Conservation (phyloP, 768 basidiomycete genomes). For the Arthromyces matolae region DNA sequence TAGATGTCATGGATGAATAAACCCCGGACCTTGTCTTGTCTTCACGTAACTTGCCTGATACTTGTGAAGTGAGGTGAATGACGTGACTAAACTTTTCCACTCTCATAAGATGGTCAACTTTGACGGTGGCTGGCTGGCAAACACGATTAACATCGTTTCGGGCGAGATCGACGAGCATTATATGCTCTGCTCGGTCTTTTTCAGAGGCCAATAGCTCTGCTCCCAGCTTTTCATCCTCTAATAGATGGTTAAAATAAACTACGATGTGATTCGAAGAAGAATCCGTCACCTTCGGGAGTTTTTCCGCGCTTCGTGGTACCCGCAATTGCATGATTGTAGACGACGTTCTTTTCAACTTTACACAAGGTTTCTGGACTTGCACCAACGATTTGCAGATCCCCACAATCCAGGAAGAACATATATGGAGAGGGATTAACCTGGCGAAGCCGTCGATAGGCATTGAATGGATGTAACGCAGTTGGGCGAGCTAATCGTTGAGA, state of each 20-base stretch:
- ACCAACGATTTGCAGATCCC: conserved; percentile 92
- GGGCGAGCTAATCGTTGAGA: conserved; percentile 86
- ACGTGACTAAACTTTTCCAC: conserved; percentile 97
- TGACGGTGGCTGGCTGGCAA: conserved; percentile 91
- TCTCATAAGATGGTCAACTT: conserved; percentile 92
- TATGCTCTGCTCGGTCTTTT: conserved; percentile 96
- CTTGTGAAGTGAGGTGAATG: conserved; percentile 94
- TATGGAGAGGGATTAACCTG: conserved; percentile 97
- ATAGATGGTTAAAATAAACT: too few species aligned
- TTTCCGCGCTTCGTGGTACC: conserved; percentile 89
- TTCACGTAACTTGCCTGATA: conserved; percentile 80
- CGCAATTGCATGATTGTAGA: conserved; percentile 97
- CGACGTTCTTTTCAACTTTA: conserved; percentile 88
- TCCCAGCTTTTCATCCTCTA: conserved; percentile 86
- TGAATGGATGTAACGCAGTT: conserved; percentile 92
- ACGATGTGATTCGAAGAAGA: background rate
- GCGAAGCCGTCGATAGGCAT: conserved; percentile 90
- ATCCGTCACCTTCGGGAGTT: conserved; percentile 69
- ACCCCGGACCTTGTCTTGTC: conserved; percentile 70
- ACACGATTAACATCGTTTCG: conserved; percentile 98
- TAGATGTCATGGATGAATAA: background rate
- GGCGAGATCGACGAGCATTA: conserved; percentile 98
- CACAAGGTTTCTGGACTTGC: conserved; percentile 97
- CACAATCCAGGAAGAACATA: conserved; percentile 97
- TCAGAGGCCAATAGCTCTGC: conserved; percentile 74